A percentile compares a stretch with the other conserved stretches of the same genome.
phyloP scores from a whole-genome alignment of 352 stramenopile genomes.

The Elongisporangium anandrum region DNA sequence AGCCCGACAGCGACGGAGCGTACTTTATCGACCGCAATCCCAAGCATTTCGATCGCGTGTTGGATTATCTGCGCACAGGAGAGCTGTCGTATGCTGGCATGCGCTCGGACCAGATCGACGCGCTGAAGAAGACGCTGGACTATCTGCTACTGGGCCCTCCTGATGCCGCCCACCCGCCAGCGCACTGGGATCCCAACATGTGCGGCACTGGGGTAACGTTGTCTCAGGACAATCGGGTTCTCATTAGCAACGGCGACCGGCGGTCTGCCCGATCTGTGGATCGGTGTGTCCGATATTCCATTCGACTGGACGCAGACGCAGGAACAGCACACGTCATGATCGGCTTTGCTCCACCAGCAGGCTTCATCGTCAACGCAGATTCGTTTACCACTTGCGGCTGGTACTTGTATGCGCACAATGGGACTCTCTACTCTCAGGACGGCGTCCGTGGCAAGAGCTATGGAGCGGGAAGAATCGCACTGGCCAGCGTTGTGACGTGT shows the following conservation, averaged over 20 bases:
- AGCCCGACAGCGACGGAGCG: not conserved
- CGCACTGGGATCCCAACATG: not conserved
- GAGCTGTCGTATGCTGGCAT: not conserved
- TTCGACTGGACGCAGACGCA: not conserved
- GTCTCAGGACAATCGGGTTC: not conserved
- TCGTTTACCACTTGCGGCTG: not conserved
- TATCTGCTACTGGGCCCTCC: not conserved
- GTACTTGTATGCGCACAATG: not conserved
- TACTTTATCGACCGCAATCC: conserved; percentile 2
- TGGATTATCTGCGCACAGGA: not conserved
- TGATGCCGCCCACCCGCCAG: too few relatives aligned
- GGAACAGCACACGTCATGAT: not conserved
- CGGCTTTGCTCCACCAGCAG: not conserved
- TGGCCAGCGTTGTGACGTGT: not conserved
- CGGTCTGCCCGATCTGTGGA: not conserved
- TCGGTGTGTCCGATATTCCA: not conserved
- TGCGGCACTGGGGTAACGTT: not conserved
- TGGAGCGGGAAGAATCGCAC: not conserved
- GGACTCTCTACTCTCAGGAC: not conserved
- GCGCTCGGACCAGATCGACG: not conserved
- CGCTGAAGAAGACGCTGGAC: not conserved
- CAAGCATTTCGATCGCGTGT: not conserved
- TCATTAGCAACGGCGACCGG: too few relatives aligned
- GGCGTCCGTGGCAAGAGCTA: not conserved
- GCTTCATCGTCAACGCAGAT: not conserved